phyloP scores from a whole-genome alignment of 2,329 filamentous ascomycete genomes.

The Ceratocystis cacaofunesta region DNA sequence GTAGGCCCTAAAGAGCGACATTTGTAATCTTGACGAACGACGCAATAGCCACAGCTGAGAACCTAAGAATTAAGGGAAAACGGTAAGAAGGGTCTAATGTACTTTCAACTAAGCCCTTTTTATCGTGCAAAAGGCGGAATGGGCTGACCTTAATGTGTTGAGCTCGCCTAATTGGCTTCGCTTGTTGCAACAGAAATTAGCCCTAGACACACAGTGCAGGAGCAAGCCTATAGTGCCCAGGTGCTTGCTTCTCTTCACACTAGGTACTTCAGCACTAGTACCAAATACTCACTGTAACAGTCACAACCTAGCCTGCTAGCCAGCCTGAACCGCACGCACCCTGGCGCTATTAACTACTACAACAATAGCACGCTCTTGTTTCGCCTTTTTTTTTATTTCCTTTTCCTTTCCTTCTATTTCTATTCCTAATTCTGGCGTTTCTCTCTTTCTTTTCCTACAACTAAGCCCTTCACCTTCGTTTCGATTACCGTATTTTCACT shows the following conservation, averaged over 20 bases:
- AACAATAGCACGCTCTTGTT: background rate
- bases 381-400: background rate
- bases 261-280: background rate
- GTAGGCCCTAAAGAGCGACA: too few species aligned
- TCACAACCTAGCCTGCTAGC: background rate
- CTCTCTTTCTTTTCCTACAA: background rate
- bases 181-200: background rate
- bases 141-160: background rate
- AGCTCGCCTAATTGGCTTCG: background rate
- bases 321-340: background rate
- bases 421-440: background rate
- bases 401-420: background rate
- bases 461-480: background rate
- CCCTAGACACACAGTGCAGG: background rate
- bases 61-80: background rate
- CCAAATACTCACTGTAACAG: background rate
- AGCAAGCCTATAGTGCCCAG: too few species aligned
- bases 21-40: too few species aligned
- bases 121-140: background rate
- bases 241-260: too few species aligned
- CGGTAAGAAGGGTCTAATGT: background rate
- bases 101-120: background rate
- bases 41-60: too few species aligned
- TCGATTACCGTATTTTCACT: background rate
- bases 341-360: background rate